Evolutionary conservation across 2,329 filamentous ascomycete species (phyloP), one percentile per base, ranked within the genome.

Genomic region (Alternaria tenuissima): DNA sequence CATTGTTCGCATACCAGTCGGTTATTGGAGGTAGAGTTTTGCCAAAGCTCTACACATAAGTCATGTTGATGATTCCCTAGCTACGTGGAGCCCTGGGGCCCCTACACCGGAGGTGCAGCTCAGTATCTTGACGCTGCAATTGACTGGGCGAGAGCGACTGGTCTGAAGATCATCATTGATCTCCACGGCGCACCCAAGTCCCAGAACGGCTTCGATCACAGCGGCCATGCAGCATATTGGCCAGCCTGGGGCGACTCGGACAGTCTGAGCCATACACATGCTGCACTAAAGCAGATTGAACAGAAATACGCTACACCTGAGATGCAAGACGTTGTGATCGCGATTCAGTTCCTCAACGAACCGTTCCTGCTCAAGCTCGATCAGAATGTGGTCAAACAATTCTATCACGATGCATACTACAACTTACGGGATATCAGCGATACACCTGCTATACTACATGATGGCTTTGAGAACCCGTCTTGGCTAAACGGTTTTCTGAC

Each of bases 151-250:
- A 72, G 84, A 34, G 74, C 79, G 42, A 81, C 81, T 0, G 82
- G 83, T 1, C 69, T 87, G 44, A 86, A 87, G 71, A 79, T 88
- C 32, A 77, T 87, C 72, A 84, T 88, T 41, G 86, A 88, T 68
- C 77, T 88, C 8, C 86, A 88, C 66, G 85, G 83, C 30, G 75
- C 74, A 11, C 76, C 75, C 2, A 82, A 82, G 41, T 84, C 81
- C 2, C 86, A 88, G 66, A 88, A 88, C 62, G 87, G 87, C 6
- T 88, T 87, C 72, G 87, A 89, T 70, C 88, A 89, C 71, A 86
- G 82, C 51, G 87, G 87, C 5, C 83, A 84, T 56, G 79, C 77
- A 68, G 76, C 77, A 26, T 64, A 63, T 46, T 79, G 58, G 30
- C 81, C 80, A 61, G 74, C 75, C 5, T 86, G 83, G 80, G 81